A percentile compares a stretch with the other conserved stretches of the same genome.
These are phyloP conservation scores for Thecaphora thlaspeos DNA, from an alignment of 1,284 basidiomycete species.

Conservation along the genomic window DNA sequence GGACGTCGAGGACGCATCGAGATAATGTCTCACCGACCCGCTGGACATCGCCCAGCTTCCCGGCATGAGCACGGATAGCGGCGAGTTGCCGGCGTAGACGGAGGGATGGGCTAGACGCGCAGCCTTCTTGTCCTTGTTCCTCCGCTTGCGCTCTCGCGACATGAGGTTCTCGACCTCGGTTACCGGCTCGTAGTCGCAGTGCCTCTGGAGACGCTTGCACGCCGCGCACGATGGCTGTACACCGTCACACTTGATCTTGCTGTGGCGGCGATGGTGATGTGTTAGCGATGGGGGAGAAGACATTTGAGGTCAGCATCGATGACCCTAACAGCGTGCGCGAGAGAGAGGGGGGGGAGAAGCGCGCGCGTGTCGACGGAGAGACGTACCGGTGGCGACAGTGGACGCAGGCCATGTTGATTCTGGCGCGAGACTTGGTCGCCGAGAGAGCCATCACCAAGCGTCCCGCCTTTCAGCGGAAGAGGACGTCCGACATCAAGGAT, in stretches of 20 bases:
- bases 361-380: not conserved
- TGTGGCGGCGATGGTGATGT: no score
- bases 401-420: constrained; percentile 49
- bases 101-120: constrained; percentile 23
- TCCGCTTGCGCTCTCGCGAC: constrained; percentile 47
- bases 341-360: no score
- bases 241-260: constrained; percentile 52
- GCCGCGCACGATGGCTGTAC: constrained; percentile 44
- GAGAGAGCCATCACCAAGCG: no score
- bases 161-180: constrained; percentile 48
- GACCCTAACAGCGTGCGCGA: no score
- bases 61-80: constrained; percentile 27
- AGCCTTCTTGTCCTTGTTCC: constrained; percentile 40
- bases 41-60: not conserved
- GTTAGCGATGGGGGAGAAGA: no score
- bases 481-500: no score
- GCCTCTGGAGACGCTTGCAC: constrained; percentile 41
- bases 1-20: constrained; percentile 13
- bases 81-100: constrained; percentile 31
- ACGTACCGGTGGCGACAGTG: constrained; percentile 50
- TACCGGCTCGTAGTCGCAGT: constrained; percentile 51
- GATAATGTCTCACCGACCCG: not conserved
- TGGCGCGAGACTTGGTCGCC: constrained; percentile 16
- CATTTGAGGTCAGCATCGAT: no score
- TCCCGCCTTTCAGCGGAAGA: no score